Base-by-base conservation (phyloP, 352 stramenopile species). In the Pythium chondricola region DNA sequence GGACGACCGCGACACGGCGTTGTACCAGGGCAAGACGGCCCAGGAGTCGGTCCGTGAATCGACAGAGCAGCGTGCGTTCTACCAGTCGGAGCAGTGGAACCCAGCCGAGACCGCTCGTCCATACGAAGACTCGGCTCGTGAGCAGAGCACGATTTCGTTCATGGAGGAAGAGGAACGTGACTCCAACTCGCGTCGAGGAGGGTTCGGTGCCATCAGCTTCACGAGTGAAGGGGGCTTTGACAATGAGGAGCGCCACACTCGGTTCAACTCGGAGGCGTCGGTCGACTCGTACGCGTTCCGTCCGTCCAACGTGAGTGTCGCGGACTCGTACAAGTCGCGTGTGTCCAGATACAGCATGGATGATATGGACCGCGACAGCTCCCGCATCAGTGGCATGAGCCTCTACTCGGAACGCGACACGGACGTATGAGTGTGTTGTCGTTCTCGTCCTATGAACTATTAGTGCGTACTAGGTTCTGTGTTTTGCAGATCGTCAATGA, bases 201-300 rank as follows among this genome's bases (percentile, higher is more conserved):
- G 45, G 13, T 56, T 62, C 14, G 49, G 37, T 10, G 43, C 41
- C 1, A 14, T 33, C 14, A 56, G 48, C 48, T 54, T 51, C 36
- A 21, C 20, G 8, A 57, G 47, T 22, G 36, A 53, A 11, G 36
- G 43, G 8, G 20, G 22, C 7, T 44, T 48, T 24, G 68, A 70
- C 14, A 69, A 77, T 8, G 68, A 78, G 29, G 68, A 67, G 6
- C 58, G 62, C 13, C 42, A 61, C 22, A 69, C 71, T 26, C 71
- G 75, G 4, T 43, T 78, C 6, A 61, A 82, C 24, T 88, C 75
- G 18, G 75, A 87, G 40, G 63, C 73, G 27, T 90, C 79, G 0
- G 71, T 85, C 29, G 79, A 88, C 48, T 88, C 79, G 58, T 90
- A 88, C 49, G 65, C 58, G 30, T 78, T 71, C 61, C 75, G 66